Percentiles rank a stretch among this genome's conserved stretches.
Evolutionary conservation across 208 protist species (phyloP).

Genomic region (Acanthamoeba quina): DNA sequence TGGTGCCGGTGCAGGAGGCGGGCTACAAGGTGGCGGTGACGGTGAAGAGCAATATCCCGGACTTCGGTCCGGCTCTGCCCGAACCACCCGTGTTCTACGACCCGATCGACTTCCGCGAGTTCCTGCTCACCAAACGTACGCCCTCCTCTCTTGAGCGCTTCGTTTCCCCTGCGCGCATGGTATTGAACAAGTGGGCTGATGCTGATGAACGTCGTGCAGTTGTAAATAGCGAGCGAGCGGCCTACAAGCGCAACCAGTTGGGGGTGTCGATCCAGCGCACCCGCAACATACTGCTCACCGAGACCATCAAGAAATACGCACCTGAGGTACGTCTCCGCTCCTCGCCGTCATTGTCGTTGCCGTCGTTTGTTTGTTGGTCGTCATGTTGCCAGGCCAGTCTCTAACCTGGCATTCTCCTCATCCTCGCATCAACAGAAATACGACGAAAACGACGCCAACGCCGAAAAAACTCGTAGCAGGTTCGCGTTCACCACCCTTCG

Average conservation of each 20-base stretch:
- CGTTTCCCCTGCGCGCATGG: neutral
- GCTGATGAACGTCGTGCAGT: neutral
- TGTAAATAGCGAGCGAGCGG: conserved; percentile 64
- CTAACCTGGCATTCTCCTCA: neutral
- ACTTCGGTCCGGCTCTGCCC: conserved; percentile 44
- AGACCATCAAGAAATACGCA: conserved; percentile 42
- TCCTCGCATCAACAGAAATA: neutral
- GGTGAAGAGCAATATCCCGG: conserved; percentile 53
- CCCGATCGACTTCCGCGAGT: conserved; percentile 32
- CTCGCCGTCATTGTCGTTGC: too few species aligned
- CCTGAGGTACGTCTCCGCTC: conserved; percentile 1
- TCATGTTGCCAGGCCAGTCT: neutral
- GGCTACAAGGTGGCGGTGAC: conserved; percentile 57
- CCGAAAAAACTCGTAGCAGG: conserved; percentile 10
- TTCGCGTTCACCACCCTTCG: too few species aligned
- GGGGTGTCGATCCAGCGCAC: conserved; percentile 25
- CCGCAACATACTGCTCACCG: conserved; percentile 46
- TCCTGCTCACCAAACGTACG: conserved; percentile 67
- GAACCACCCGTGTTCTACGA: conserved; percentile 43
- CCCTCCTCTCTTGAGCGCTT: neutral
- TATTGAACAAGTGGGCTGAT: neutral
- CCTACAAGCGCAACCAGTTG: conserved; percentile 44
- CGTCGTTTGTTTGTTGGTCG: neutral
- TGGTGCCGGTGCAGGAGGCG: neutral
- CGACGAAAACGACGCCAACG: neutral